Conservation (phyloP, 129 eudicot species). For the Pulicaria dysenterica region DNA sequence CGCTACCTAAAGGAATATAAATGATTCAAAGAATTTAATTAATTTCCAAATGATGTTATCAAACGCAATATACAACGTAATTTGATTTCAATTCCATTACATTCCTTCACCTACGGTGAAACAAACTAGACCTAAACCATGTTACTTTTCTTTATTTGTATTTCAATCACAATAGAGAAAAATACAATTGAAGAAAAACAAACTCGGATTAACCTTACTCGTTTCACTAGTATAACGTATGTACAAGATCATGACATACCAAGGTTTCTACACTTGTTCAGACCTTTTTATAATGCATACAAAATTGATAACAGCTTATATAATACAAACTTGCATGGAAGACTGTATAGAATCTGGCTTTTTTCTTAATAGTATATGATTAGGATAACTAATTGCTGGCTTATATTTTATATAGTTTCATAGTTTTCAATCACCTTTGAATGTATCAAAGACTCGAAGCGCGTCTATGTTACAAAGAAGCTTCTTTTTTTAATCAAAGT, state of each 20-base stretch:
- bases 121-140: no score
- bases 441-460: constrained; percentile 23
- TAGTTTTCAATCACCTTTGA: constrained; percentile 23
- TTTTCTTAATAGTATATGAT: constrained; percentile 15
- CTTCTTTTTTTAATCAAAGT: constrained; percentile 25
- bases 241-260: constrained; percentile 1
- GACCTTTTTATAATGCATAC: constrained; percentile 18
- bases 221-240: background rate
- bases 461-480: constrained; percentile 21
- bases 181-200: background rate
- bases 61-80: no score
- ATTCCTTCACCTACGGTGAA: no score
- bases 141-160: no score
- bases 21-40: no score
- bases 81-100: no score
- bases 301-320: constrained; percentile 2
- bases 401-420: background rate
- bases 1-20: no score
- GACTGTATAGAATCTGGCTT: no score
- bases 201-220: background rate
- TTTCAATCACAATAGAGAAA: no score
- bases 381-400: constrained; percentile 1
- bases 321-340: background rate
- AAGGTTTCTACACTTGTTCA: constrained; percentile 1
- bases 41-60: no score